Percentiles rank a stretch among this genome's conserved stretches.
phyloP scores from a whole-genome alignment of 306 rosid genomes.

The Alnus glutinosa region DNA sequence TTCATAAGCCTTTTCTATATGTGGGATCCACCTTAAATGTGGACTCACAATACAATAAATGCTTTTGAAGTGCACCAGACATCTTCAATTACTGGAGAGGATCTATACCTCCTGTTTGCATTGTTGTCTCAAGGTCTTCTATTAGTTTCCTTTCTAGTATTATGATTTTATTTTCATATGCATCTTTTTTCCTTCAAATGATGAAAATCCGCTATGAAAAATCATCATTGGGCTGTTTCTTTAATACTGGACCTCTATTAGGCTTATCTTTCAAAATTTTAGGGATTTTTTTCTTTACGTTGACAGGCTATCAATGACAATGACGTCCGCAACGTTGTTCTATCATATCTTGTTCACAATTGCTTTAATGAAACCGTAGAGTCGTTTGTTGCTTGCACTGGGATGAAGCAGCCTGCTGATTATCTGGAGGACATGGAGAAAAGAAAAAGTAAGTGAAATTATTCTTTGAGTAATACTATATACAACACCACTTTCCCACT shows the following conservation, averaged over 20 bases:
- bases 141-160: constrained; percentile 12
- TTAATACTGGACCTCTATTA: neutral
- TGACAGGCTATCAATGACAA: constrained; percentile 69
- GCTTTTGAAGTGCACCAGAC: neutral
- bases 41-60: neutral
- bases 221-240: constrained; percentile 6
- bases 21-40: neutral
- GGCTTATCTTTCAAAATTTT: neutral
- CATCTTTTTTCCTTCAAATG: neutral
- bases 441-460: constrained; percentile 67
- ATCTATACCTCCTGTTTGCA: neutral
- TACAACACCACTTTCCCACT: too few relatives aligned
- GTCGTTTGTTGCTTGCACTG: constrained; percentile 70
- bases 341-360: constrained; percentile 86
- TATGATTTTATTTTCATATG: constrained; percentile 18
- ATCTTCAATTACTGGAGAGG: constrained; percentile 1
- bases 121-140: neutral
- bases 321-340: constrained; percentile 64
- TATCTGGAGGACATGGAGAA: constrained; percentile 72
- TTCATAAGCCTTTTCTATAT: neutral
- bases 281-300: constrained; percentile 18
- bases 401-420: constrained; percentile 63
- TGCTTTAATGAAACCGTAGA: constrained; percentile 78
- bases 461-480: neutral
- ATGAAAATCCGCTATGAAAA: neutral